These are phyloP conservation scores for Ambrosiella xylebori DNA, from an alignment of 2,329 filamentous ascomycete species.

Conservation along the genomic window DNA sequence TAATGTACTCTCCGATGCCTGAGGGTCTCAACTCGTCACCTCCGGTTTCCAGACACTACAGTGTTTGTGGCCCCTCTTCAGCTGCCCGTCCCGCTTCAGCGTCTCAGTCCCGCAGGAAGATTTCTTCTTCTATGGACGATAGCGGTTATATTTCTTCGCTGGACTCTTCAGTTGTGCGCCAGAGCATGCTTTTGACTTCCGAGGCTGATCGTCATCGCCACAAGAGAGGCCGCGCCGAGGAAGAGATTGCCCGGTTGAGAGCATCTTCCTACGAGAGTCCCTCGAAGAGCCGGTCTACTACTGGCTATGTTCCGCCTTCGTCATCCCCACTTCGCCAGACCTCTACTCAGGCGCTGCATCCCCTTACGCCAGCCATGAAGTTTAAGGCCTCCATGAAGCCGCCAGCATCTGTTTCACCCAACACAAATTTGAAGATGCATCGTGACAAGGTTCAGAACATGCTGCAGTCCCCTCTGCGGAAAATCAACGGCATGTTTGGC, in stretches of 20 bases:
- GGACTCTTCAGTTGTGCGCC: slow-evolving; percentile 72
- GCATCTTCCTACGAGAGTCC: slow-evolving; percentile 90
- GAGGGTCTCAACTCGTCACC: slow-evolving; percentile 77
- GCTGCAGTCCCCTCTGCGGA: slow-evolving; percentile 55
- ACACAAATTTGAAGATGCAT: slow-evolving; percentile 79
- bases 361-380: slow-evolving; percentile 69
- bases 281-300: slow-evolving; percentile 44
- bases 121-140: slow-evolving; percentile 64
- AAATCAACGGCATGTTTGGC: slow-evolving; percentile 25
- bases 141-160: slow-evolving; percentile 95
- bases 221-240: slow-evolving; percentile 81
- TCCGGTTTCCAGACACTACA: slow-evolving; percentile 47
- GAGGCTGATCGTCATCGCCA: slow-evolving; percentile 65
- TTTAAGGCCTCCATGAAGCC: slow-evolving; percentile 44
- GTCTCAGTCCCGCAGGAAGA: slow-evolving; percentile 52
- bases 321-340: slow-evolving; percentile 53
- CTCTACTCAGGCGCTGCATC: slow-evolving; percentile 45
- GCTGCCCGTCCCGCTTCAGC: slow-evolving; percentile 46
- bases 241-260: slow-evolving; percentile 84
- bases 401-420: slow-evolving; percentile 71
- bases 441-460: slow-evolving; percentile 67
- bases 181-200: slow-evolving; percentile 51
- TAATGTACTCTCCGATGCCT: slow-evolving; percentile 53
- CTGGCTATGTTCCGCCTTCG: slow-evolving; percentile 33
- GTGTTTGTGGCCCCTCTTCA: slow-evolving; percentile 58